phyloP scores from a whole-genome alignment of 2,329 filamentous ascomycete genomes.

The Huntiella moniliformis region DNA sequence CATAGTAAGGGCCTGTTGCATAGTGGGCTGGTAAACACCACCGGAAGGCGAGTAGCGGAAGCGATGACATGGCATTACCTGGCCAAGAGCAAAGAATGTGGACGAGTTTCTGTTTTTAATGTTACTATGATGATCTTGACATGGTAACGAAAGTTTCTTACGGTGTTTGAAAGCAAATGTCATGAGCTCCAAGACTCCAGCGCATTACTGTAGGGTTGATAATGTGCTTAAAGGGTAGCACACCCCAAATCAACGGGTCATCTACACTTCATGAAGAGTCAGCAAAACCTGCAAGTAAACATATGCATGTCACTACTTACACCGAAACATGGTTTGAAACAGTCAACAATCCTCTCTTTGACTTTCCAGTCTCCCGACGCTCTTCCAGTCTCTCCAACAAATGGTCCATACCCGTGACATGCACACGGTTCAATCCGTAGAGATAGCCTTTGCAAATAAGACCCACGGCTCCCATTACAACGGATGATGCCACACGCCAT shows the following conservation, averaged over 20 bases:
- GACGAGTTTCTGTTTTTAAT: constrained; percentile 35
- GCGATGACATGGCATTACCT: constrained; percentile 80
- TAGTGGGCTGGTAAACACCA: constrained; percentile 76
- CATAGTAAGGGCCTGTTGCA: constrained; percentile 68
- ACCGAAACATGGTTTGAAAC: constrained; percentile 29
- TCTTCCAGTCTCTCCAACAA: constrained; percentile 62
- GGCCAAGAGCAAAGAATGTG: constrained; percentile 73
- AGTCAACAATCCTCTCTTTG: constrained; percentile 65
- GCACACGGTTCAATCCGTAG: constrained; percentile 51
- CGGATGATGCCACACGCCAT: constrained; percentile 56
- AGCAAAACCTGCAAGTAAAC: constrained; percentile 15
- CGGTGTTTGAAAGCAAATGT: constrained; percentile 86
- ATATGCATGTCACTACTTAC: constrained; percentile 30
- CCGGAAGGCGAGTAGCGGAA: constrained; percentile 58
- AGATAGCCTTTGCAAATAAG: constrained; percentile 57
- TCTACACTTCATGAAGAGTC: constrained; percentile 45
- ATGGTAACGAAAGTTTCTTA: constrained; percentile 21
- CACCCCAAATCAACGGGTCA: constrained; percentile 86
- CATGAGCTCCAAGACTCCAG: constrained; percentile 82
- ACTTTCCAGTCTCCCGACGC: constrained; percentile 38
- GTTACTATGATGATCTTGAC: background rate
- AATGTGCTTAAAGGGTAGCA: constrained; percentile 56
- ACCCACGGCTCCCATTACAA: constrained; percentile 56
- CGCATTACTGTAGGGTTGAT: constrained; percentile 58
- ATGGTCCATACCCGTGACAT: constrained; percentile 55